These are phyloP conservation scores for Tuber brumale DNA, from an alignment of 495 filamentous ascomycete species.

Conservation along the genomic window DNA sequence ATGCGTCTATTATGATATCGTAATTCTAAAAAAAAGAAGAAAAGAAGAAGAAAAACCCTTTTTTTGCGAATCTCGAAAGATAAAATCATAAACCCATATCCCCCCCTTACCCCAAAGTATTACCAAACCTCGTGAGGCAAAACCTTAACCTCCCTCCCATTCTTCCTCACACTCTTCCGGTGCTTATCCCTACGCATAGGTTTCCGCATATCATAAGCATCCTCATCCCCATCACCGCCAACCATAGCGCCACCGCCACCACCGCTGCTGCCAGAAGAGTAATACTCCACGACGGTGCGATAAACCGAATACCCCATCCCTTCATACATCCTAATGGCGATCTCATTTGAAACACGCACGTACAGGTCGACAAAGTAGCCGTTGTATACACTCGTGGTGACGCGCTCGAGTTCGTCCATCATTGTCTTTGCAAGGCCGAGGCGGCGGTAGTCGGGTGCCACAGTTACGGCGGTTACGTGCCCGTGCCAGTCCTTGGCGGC, in stretches of 20 bases:
- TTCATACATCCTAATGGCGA: slow-evolving; percentile 80
- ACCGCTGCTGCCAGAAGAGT: slow-evolving; percentile 58
- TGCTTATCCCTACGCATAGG: slow-evolving; percentile 76
- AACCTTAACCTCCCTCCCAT: slow-evolving; percentile 77
- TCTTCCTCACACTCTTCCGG: slow-evolving; percentile 65
- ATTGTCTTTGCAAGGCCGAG: slow-evolving; percentile 77
- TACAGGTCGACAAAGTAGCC: slow-evolving; percentile 96
- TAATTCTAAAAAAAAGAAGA: neutral
- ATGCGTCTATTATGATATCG: neutral
- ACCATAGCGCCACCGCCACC: slow-evolving; percentile 58
- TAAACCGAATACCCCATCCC: slow-evolving; percentile 85
- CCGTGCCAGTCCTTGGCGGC: slow-evolving; percentile 96
- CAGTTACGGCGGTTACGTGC: slow-evolving; percentile 92
- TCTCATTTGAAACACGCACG: slow-evolving; percentile 78
- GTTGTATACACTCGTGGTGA: slow-evolving; percentile 63
- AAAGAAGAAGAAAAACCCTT: neutral
- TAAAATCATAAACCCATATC: slow-evolving; percentile 8
- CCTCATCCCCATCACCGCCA: slow-evolving; percentile 16
- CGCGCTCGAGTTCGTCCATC: slow-evolving; percentile 68
- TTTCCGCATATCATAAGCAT: slow-evolving; percentile 75
- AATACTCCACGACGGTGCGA: slow-evolving; percentile 81
- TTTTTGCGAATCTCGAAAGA: neutral
- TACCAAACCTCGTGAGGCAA: slow-evolving; percentile 77
- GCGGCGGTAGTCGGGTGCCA: slow-evolving; percentile 76
- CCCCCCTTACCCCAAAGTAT: neutral